These are phyloP conservation scores for Quercus dentata DNA, from an alignment of 306 rosid genomes.

Conservation along the genomic window DNA sequence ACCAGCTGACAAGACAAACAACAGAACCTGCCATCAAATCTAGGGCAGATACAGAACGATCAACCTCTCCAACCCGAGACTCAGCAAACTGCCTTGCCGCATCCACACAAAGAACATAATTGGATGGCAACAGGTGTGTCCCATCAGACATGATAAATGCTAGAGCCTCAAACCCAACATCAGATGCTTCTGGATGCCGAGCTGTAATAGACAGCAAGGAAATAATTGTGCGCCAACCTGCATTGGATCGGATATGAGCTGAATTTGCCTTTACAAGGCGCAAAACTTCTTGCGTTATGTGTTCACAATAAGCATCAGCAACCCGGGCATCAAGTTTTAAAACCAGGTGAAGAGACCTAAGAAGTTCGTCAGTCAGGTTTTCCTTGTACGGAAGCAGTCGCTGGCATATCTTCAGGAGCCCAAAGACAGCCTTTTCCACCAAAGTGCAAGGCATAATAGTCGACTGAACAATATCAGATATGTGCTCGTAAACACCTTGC, in stretches of 20 bases:
- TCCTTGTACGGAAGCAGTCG: conserved; percentile 96
- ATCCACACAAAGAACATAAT: conserved; percentile 74
- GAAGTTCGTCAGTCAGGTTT: conserved; percentile 89
- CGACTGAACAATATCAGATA: conserved; percentile 87
- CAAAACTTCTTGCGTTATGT: conserved; percentile 91
- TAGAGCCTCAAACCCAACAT: conserved; percentile 89
- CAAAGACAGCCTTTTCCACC: conserved; percentile 98
- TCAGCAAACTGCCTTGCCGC: conserved; percentile 96
- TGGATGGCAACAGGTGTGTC: conserved; percentile 76
- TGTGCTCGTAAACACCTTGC: conserved; percentile 97
- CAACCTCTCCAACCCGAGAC: conserved; percentile 90
- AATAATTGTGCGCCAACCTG: conserved; percentile 96
- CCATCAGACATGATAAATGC: conserved; percentile 84
- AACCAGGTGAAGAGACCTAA: conserved; percentile 92
- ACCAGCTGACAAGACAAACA: conserved; percentile 73
- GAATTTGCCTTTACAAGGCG: conserved; percentile 97
- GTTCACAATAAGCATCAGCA: conserved; percentile 96
- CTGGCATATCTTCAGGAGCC: conserved; percentile 92
- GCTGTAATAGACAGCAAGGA: conserved; percentile 86
- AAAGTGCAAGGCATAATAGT: conserved; percentile 92
- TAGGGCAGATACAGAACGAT: conserved; percentile 75
- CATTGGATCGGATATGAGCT: conserved; percentile 84
- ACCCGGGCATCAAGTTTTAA: conserved; percentile 98
- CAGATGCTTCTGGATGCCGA: conserved; percentile 91
- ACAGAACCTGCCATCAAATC: conserved; percentile 90